Evolutionary conservation across 805 yeast genomes (phyloP).

Genomic region (Starmerella roubikii): DNA sequence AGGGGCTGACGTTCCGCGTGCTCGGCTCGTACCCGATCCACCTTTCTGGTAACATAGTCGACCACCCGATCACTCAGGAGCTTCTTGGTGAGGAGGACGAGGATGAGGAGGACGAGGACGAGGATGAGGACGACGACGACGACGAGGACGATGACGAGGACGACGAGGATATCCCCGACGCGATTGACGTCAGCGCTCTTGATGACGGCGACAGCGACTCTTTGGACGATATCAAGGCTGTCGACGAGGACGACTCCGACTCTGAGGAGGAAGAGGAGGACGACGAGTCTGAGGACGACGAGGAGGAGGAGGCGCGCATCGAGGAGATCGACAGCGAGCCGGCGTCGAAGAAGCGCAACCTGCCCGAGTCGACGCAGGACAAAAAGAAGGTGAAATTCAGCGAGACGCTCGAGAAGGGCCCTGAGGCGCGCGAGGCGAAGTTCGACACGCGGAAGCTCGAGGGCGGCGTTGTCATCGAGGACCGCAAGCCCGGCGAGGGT

Average conservation of each 20-base stretch:
- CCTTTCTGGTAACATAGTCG: conserved; percentile 87
- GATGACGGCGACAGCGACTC: conserved; percentile 55
- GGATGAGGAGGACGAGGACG: conserved; percentile 31
- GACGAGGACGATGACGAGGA: conserved; percentile 23
- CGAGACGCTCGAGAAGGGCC: conserved; percentile 88
- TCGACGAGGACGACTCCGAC: conserved; percentile 24
- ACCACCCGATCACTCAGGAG: conserved; percentile 79
- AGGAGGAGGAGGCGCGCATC: conserved; percentile 25
- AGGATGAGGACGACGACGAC: conserved; percentile 26
- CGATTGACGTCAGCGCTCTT: conserved; percentile 13
- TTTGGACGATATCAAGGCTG: too few species aligned
- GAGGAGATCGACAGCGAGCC: conserved; percentile 24
- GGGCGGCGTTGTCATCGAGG: conserved; percentile 91
- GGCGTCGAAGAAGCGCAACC: conserved; percentile 25
- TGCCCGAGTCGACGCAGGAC: conserved; percentile 29
- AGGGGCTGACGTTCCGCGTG: conserved; percentile 85
- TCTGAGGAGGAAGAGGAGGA: conserved; percentile 28
- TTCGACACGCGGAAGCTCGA: conserved; percentile 57
- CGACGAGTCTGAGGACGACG: conserved; percentile 27
- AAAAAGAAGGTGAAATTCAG: conserved; percentile 79
- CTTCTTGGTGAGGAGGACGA: conserved; percentile 39
- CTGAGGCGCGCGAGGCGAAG: conserved; percentile 38
- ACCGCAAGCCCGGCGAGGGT: conserved; percentile 80
- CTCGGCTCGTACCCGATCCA: conserved; percentile 93
- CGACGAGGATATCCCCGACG: conserved; percentile 19